Percentiles rank a stretch among this genome's conserved stretches.
phyloP scores from a whole-genome alignment of 2,329 filamentous ascomycete species.

The Cytospora chrysosperma region DNA sequence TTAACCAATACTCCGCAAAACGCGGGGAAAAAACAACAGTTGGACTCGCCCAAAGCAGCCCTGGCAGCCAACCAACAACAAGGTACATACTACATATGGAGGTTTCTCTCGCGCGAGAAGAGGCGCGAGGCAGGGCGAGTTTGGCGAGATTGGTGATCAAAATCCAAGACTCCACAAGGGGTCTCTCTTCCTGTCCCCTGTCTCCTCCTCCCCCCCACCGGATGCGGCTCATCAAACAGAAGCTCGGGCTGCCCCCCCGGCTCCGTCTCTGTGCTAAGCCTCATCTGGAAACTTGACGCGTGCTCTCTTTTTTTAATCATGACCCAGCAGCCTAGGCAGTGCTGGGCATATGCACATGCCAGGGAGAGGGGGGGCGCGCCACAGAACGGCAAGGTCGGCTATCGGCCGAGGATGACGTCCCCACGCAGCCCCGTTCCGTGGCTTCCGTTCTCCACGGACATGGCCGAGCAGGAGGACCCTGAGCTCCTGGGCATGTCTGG shows the following conservation, averaged over 20 bases:
- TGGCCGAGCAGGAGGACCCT: constrained; percentile 22
- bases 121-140: background rate
- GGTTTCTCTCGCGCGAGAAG: background rate
- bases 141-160: background rate
- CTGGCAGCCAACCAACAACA: too few relatives aligned
- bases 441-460: constrained; percentile 13
- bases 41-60: constrained; percentile 8
- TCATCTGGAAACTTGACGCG: constrained; percentile 24
- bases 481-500: background rate
- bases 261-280: constrained; percentile 18
- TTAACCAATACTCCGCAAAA: background rate
- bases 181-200: too few relatives aligned
- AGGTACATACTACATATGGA: too few relatives aligned
- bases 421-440: background rate
- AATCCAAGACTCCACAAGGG: background rate
- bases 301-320: background rate
- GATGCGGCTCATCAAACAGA: constrained; percentile 12
- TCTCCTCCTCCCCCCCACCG: too few relatives aligned
- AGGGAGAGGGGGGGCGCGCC: background rate
- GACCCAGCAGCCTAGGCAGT: too few relatives aligned
- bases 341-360: too few relatives aligned
- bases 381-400: constrained; percentile 16
- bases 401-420: constrained; percentile 22
- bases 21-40: constrained; percentile 9
- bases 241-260: constrained; percentile 5